Percentiles rank a stretch among this genome's conserved stretches.
These are phyloP conservation scores for Pleurotus djamor DNA, from an alignment of 768 basidiomycete species.

Conservation along the genomic window DNA sequence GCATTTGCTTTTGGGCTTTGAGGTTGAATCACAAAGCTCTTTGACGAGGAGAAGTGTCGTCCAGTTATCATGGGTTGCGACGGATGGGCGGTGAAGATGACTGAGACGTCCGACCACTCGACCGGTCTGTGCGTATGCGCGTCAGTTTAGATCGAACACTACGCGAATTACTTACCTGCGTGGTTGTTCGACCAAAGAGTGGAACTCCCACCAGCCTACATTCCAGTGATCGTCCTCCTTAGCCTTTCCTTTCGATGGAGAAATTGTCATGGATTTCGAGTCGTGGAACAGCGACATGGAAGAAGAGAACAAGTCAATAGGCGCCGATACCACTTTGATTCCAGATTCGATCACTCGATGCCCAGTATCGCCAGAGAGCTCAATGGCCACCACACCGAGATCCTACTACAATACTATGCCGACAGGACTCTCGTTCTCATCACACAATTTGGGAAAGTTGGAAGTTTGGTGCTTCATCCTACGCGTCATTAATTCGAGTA, in stretches of 20 bases:
- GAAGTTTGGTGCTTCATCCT: conserved; percentile 61
- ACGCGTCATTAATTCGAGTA: not conserved
- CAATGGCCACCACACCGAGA: conserved; percentile 61
- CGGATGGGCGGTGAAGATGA: conserved; percentile 69
- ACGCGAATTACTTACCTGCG: conserved; percentile 38
- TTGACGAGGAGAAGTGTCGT: conserved; percentile 69
- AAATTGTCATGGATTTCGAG: conserved; percentile 20
- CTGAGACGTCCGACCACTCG: conserved; percentile 68
- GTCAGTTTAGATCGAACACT: conserved; percentile 1
- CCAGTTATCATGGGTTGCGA: conserved; percentile 57
- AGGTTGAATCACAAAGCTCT: conserved; percentile 56
- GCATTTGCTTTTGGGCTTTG: conserved; percentile 47
- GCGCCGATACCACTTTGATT: not conserved
- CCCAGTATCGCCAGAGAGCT: conserved; percentile 52
- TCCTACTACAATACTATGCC: conserved; percentile 75
- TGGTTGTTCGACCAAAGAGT: conserved; percentile 56
- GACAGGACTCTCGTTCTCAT: conserved; percentile 86
- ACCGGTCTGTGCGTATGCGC: conserved; percentile 46
- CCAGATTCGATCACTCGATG: conserved; percentile 21
- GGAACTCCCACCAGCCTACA: conserved; percentile 74
- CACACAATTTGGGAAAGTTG: conserved; percentile 90
- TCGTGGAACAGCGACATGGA: conserved; percentile 14
- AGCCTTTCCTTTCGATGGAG: conserved; percentile 53
- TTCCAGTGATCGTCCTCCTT: conserved; percentile 55
- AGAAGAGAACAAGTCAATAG: not conserved